These are phyloP conservation scores for Pharnaceum exiguum DNA, from an alignment of 148 eudicot species.

Conservation along the genomic window DNA sequence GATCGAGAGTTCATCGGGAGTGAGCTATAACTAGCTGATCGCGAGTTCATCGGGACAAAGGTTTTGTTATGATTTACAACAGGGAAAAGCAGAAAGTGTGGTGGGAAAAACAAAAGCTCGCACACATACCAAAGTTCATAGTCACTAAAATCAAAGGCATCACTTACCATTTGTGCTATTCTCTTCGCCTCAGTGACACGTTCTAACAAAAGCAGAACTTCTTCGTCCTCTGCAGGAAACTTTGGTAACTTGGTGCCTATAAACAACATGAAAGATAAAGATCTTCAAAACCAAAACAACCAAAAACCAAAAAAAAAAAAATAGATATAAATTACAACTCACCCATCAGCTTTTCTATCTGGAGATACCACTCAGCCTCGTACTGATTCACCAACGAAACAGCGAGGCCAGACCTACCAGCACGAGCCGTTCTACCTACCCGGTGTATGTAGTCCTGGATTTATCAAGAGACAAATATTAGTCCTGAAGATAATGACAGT, in stretches of 20 bases:
- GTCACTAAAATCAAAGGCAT: neutral
- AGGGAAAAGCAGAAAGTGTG: too few species aligned
- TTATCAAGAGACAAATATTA: neutral
- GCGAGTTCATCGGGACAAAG: too few species aligned
- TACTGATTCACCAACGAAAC: conserved; percentile 82
- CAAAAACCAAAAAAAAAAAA: too few species aligned
- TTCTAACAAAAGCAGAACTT: conserved; percentile 57
- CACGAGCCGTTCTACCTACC: conserved; percentile 98
- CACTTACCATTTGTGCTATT: conserved; percentile 58
- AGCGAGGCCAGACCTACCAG: conserved; percentile 87
- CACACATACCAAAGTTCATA: neutral
- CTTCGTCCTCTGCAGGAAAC: conserved; percentile 68
- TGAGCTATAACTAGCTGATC: too few species aligned
- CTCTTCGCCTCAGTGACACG: conserved; percentile 75
- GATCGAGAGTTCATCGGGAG: too few species aligned
- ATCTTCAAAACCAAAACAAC: too few species aligned
- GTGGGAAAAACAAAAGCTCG: too few species aligned
- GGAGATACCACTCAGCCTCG: conserved; percentile 68
- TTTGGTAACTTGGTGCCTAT: conserved; percentile 63
- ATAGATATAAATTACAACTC: neutral
- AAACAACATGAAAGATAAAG: conserved; percentile 5
- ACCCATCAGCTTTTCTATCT: conserved; percentile 90
- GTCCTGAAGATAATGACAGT: neutral
- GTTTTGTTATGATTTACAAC: too few species aligned
- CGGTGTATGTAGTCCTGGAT: conserved; percentile 87